Percentiles rank a stretch among this genome's conserved stretches.
Evolutionary conservation across 106 monocot genomes (phyloP).

Genomic region (Chionographis japonica): DNA sequence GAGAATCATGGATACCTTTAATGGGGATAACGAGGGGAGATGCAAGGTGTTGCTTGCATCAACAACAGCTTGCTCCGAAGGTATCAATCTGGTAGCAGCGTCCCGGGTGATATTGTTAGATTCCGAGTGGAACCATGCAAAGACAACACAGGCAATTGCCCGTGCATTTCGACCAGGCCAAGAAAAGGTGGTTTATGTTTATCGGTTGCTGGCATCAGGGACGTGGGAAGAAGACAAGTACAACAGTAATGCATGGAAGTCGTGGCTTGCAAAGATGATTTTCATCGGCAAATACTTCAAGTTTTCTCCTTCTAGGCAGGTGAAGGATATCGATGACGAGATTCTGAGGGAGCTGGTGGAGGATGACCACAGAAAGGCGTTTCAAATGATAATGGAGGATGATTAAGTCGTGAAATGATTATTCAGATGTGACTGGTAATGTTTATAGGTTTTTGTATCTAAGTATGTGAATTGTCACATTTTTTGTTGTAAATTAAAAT

Average conservation of each 20-base stretch:
- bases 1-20: conserved; percentile 60
- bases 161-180: conserved; percentile 70
- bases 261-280: conserved; percentile 68
- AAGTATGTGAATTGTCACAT: too few species aligned
- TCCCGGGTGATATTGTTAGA: conserved; percentile 75
- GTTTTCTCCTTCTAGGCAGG: conserved; percentile 12
- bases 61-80: conserved; percentile 73
- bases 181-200: conserved; percentile 62
- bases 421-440: too few species aligned
- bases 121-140: conserved; percentile 77
- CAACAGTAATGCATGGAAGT: conserved; percentile 45
- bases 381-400: conserved; percentile 49
- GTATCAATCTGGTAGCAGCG: conserved; percentile 65
- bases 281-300: conserved; percentile 37
- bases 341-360: conserved; percentile 60
- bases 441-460: too few species aligned
- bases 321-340: conserved; percentile 40
- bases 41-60: conserved; percentile 64
- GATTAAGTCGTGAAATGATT: too few species aligned
- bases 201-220: conserved; percentile 54
- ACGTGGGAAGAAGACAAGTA: conserved; percentile 75
- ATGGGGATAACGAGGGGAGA: conserved; percentile 29
- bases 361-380: conserved; percentile 26
- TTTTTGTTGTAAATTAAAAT: too few species aligned
- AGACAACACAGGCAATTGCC: conserved; percentile 71